Conservation (phyloP, 2,329 filamentous ascomycete genomes). For the Endoconidiophora laricicola region DNA sequence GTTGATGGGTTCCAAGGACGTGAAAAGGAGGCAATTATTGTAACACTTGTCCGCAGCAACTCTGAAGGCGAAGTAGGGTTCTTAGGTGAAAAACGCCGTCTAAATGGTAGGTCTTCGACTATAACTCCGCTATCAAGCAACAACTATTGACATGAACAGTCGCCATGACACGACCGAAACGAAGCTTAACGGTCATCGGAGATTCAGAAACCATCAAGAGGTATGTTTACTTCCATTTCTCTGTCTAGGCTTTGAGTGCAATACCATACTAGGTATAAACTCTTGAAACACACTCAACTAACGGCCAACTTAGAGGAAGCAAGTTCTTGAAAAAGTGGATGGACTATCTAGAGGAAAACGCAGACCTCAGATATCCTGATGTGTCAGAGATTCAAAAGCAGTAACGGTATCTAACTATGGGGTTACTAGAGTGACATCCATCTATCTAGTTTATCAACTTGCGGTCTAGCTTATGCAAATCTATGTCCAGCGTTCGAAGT, state of each 20-base stretch:
- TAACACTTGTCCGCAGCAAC: slow-evolving; percentile 91
- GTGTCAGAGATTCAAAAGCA: slow-evolving; percentile 23
- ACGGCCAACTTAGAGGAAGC: slow-evolving; percentile 45
- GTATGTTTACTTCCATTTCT: slow-evolving; percentile 36
- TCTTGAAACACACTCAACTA: not conserved
- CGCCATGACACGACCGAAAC: slow-evolving; percentile 87
- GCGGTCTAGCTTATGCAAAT: too few species aligned
- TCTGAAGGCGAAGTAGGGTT: slow-evolving; percentile 78
- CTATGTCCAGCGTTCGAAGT: too few species aligned
- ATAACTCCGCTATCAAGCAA: not conserved
- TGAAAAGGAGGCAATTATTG: slow-evolving; percentile 88
- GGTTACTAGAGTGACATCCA: too few species aligned
- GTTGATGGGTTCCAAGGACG: slow-evolving; percentile 95
- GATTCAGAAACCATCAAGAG: slow-evolving; percentile 84
- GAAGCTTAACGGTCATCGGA: slow-evolving; percentile 78
- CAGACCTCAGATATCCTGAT: slow-evolving; percentile 80
- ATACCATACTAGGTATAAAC: not conserved
- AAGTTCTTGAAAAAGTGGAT: slow-evolving; percentile 82
- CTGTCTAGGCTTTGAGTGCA: not conserved
- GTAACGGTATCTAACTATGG: not conserved
- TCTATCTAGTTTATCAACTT: too few species aligned
- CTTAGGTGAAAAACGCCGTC: slow-evolving; percentile 70
- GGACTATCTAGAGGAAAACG: slow-evolving; percentile 73
- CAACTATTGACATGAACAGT: slow-evolving; percentile 41
- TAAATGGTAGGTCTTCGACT: slow-evolving; percentile 55